Percentiles rank a stretch among this genome's conserved stretches.
Conservation (phyloP, 2,329 filamentous ascomycete genomes). For the Bipolaris sorokiniana region DNA sequence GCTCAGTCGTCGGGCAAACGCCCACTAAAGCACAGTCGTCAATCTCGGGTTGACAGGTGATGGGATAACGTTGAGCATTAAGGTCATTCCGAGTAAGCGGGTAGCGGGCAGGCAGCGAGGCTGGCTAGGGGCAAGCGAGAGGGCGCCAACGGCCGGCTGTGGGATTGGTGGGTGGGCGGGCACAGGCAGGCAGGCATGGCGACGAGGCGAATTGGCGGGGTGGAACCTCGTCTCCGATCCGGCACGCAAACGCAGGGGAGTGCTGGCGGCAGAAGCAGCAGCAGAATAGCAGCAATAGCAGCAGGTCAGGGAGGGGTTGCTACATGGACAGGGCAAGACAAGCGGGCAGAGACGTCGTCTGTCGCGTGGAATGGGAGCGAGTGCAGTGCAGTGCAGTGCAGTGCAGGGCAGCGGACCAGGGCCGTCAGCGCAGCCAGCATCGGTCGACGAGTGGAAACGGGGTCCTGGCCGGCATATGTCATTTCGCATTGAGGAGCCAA, state of each 20-base stretch:
- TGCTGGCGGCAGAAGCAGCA: conserved; percentile 20
- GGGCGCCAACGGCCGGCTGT: conserved; percentile 42
- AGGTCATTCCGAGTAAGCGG: conserved; percentile 31
- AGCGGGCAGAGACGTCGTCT: conserved; percentile 18
- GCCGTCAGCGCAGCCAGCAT: conserved; percentile 13
- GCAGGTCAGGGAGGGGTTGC: no score
- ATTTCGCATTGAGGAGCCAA: conserved; percentile 39
- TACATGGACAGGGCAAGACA: conserved; percentile 23
- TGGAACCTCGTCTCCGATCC: conserved; percentile 33
- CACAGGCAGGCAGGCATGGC: conserved; percentile 9
- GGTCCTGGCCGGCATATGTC: conserved; percentile 35
- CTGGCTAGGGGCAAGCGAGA: conserved; percentile 37
- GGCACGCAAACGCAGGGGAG: conserved; percentile 37
- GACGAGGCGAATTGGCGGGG: conserved; percentile 31
- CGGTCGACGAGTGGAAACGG: conserved; percentile 27
- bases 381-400: no score
- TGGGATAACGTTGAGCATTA: conserved; percentile 28
- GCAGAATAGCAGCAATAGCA: no score
- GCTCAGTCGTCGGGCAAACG: conserved; percentile 32
- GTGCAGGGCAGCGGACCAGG: conserved; percentile 16
- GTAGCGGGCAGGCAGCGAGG: conserved; percentile 28
- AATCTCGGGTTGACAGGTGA: conserved; percentile 45
- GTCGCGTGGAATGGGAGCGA: conserved; percentile 27
- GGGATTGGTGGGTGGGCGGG: conserved; percentile 34
- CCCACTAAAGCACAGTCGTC: conserved; percentile 43